These are phyloP conservation scores for Coemansia biformis DNA, from an alignment of 192 early-diverging fungal species.

Conservation along the genomic window DNA sequence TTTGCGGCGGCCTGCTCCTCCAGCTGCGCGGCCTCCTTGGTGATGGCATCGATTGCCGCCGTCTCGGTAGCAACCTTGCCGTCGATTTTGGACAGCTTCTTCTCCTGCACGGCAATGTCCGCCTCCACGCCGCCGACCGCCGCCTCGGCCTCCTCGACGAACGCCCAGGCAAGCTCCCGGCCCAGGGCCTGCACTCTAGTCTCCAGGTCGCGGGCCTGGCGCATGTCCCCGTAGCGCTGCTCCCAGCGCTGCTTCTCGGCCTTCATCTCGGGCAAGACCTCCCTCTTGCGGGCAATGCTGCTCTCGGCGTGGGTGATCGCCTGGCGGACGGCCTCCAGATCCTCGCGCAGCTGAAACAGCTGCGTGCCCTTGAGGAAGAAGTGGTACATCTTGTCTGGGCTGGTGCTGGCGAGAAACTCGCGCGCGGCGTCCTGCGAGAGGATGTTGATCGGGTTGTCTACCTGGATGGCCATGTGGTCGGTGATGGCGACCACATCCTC, in stretches of 20 bases:
- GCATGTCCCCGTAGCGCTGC: conserved; percentile 61
- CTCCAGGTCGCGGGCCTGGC: conserved; percentile 56
- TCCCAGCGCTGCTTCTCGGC: conserved; percentile 62
- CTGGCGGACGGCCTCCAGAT: conserved; percentile 61
- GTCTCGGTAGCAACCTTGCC: conserved; percentile 53
- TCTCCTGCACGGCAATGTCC: conserved; percentile 15
- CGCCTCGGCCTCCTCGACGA: conserved; percentile 52
- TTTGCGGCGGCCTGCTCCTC: conserved; percentile 22
- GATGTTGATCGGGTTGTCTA: conserved; percentile 91
- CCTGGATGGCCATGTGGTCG: conserved; percentile 85
- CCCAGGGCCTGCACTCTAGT: conserved; percentile 54
- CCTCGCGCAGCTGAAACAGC: conserved; percentile 67
- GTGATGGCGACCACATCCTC: conserved; percentile 78
- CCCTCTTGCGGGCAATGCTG: conserved; percentile 53
- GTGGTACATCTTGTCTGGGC: conserved; percentile 83
- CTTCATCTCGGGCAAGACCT: conserved; percentile 67
- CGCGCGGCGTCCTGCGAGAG: conserved; percentile 91
- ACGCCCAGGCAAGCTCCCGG: conserved; percentile 73
- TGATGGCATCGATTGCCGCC: conserved; percentile 40
- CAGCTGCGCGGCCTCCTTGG: conserved; percentile 34
- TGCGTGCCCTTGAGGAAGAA: conserved; percentile 88
- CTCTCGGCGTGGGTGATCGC: conserved; percentile 49
- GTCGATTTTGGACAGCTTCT: conserved; percentile 41
- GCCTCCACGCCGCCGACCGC: conserved; percentile 35
- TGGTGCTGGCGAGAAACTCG: conserved; percentile 78